Evolutionary conservation across 768 basidiomycete species (phyloP).

Genomic region (Auriculariales sp.): DNA sequence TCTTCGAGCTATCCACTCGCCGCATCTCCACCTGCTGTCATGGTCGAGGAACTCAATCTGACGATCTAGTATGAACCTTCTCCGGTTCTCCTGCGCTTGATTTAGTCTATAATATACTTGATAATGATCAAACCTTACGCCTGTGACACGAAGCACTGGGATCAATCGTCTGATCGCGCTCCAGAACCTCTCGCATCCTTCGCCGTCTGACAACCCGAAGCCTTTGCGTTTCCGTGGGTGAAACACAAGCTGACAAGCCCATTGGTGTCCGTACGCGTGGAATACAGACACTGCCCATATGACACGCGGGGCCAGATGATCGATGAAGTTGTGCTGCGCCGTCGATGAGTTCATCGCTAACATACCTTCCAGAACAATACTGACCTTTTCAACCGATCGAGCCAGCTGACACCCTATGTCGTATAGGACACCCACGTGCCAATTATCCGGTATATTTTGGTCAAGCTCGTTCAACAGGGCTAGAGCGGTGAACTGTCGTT

Average conservation of each 20-base stretch:
- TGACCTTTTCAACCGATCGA: slow-evolving; percentile 1
- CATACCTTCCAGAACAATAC: background rate
- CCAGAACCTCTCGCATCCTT: slow-evolving; percentile 6
- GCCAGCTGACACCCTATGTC: slow-evolving; percentile 4
- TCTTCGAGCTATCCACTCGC: background rate
- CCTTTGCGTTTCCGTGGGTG: background rate
- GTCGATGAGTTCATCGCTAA: background rate
- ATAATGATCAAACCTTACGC: background rate
- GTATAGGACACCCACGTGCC: slow-evolving; percentile 2
- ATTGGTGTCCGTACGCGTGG: slow-evolving; percentile 5
- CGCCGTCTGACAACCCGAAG: slow-evolving; percentile 3
- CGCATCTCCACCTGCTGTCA: background rate
- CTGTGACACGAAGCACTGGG: background rate
- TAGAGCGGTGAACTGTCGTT: slow-evolving; percentile 2
- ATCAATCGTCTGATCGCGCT: background rate
- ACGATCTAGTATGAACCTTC: background rate
- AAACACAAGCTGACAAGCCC: slow-evolving; percentile 5
- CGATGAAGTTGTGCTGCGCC: background rate
- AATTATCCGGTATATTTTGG: background rate
- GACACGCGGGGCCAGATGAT: background rate
- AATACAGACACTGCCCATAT: background rate
- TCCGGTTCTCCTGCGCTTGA: background rate
- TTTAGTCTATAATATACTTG: background rate
- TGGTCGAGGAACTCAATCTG: background rate
- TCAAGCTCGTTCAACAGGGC: background rate